Conservation (phyloP, 208 protist species). For the Paratrypanosoma confusum region DNA sequence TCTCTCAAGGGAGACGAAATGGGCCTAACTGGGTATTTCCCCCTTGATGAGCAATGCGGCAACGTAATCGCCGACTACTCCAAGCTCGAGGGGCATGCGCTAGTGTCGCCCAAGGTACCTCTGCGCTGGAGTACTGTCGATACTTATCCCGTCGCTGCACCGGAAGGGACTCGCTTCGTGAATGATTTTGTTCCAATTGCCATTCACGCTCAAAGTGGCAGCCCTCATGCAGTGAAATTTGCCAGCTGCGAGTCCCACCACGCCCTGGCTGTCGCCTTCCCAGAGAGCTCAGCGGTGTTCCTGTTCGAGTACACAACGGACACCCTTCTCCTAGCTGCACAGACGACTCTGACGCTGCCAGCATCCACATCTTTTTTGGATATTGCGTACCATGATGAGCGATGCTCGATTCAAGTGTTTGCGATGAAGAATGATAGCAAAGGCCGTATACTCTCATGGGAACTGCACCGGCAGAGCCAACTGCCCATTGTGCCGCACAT, state of each 20-base stretch:
- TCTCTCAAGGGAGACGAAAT: constrained; percentile 43
- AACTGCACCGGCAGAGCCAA: constrained; percentile 34
- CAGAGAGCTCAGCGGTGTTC: constrained; percentile 34
- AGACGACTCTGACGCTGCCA: constrained; percentile 39
- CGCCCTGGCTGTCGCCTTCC: constrained; percentile 15
- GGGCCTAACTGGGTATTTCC: constrained; percentile 58
- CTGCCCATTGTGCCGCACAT: constrained; percentile 12
- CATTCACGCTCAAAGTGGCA: not conserved
- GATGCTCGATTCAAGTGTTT: constrained; percentile 41
- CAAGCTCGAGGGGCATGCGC: constrained; percentile 30
- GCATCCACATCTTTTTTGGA: constrained; percentile 24
- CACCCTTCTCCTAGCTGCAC: constrained; percentile 21
- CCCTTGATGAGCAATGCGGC: constrained; percentile 65
- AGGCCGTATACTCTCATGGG: constrained; percentile 49
- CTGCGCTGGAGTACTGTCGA: constrained; percentile 41
- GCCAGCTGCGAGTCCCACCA: too few relatives aligned
- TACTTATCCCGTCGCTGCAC: constrained; percentile 25
- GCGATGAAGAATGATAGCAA: constrained; percentile 19
- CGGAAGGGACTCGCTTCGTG: constrained; percentile 19
- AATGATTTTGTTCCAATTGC: constrained; percentile 62
- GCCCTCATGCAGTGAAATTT: not conserved
- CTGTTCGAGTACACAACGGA: constrained; percentile 47
- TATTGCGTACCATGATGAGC: constrained; percentile 28
- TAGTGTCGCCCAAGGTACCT: constrained; percentile 32
- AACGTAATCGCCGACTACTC: constrained; percentile 71